Evolutionary conservation across 768 basidiomycete species (phyloP), one percentile per base, ranked within the genome.

Genomic region (Dacryopinax spathularia): DNA sequence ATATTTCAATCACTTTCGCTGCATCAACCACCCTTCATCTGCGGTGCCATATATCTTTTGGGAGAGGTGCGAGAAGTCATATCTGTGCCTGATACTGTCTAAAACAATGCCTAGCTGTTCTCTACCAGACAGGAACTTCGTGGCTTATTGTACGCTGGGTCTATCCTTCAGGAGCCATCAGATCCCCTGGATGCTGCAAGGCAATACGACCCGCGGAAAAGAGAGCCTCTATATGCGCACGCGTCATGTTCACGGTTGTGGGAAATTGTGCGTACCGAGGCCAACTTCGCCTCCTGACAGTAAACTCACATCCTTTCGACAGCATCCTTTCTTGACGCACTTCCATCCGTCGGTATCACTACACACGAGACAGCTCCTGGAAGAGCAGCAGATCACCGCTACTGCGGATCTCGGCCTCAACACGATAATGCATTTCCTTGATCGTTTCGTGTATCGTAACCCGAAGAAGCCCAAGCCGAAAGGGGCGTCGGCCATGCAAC

Each of bases 371-470:
- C 90, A 96, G 71, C 81, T 99, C 12, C 81, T 97, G 60, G 70
- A 77, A 1, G 81, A 80, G 7, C 79, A 86, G 59, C 86, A 87
- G 0, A 76, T 97, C 12, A 90, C 91, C 0, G 87, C 89, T 10
- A 86, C 83, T 9, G 81, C 91, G 0, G 94, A 98, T 70, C 86
- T 99, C 59, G 85, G 89, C 10, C 84, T 92, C 63, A 93, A 96
- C 76, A 94, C 93, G 0, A 82, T 97, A 25, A 86, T 89, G 0
- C 90, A 93, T 69, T 97, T 99, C 82, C 82, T 98, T 37, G 96
- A 98, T 72, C 84, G 94, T 34, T 97, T 98, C 76, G 90, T 97
- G 41, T 97, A 91, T 78, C 91, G 93, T 74, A 97, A 98, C 72
- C 86, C 93, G 0, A 98, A 97, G 77, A 85, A 87, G 69, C 66